Base-by-base conservation (phyloP, 495 filamentous ascomycete genomes). In the Pseudomonodictys pantanalensis region DNA sequence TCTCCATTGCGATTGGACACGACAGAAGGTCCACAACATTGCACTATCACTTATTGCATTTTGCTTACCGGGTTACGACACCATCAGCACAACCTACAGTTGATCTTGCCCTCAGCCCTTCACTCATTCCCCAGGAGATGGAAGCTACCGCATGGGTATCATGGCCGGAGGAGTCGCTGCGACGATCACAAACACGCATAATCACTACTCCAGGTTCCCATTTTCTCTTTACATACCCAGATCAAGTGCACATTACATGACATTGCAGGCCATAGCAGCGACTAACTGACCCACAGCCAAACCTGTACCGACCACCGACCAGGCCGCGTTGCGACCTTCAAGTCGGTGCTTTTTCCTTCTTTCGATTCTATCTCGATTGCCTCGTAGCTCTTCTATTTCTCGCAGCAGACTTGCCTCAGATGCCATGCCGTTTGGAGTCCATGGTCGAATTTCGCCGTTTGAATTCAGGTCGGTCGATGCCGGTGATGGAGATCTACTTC, bases 161-260 rank as follows among this genome's bases (percentile, higher is more conserved):
- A n/a, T n/a, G n/a, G n/a, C n/a, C n/a, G n/a, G n/a, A n/a, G n/a
- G n/a, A n/a, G n/a, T n/a, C n/a, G n/a, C n/a, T n/a, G n/a, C n/a
- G n/a, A n/a, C n/a, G n/a, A n/a, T n/a, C n/a, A n/a, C n/a, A n/a
- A n/a, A n/a, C n/a, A n/a, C n/a, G n/a, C n/a, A n/a, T n/a, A n/a
- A n/a, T n/a, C n/a, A n/a, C n/a, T n/a, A n/a, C n/a, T n/a, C n/a
- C n/a, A n/a, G n/a, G n/a, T n/a, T n/a, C n/a, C n/a, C n/a, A n/a
- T n/a, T n/a, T n/a, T n/a, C n/a, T n/a, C n/a, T n/a, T n/a, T n/a
- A n/a, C n/a, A n/a, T n/a, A n/a, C n/a, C n/a, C n/a, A n/a, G n/a
- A n/a, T n/a, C n/a, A n/a, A n/a, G n/a, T n/a, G 32, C 32, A 44
- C 8, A 8, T 41, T 42, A 58, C 55, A 58, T 58, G 2, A 58